These are phyloP conservation scores for Bremia lactucae DNA, from an alignment of 352 stramenopile species.

Conservation along the genomic window DNA sequence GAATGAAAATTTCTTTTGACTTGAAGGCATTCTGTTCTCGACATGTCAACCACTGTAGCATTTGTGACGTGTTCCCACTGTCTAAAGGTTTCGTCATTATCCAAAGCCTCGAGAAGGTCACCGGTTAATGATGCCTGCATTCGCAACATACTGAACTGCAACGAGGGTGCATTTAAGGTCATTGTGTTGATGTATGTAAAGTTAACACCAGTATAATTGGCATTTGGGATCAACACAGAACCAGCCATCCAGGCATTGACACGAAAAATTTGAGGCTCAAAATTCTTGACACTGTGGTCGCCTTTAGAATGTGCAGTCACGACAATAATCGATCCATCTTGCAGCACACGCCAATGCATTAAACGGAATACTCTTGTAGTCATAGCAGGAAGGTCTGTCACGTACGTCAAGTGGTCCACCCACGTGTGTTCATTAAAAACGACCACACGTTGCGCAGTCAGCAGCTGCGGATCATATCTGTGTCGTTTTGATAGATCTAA, in stretches of 20 bases:
- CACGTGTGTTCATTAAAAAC: constrained; percentile 67
- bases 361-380: constrained; percentile 55
- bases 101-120: constrained; percentile 37
- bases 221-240: constrained; percentile 51
- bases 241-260: constrained; percentile 43
- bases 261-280: constrained; percentile 41
- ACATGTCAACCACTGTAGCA: constrained; percentile 32
- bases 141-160: constrained; percentile 57
- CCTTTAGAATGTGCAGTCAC: constrained; percentile 34
- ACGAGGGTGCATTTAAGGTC: constrained; percentile 48
- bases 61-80: constrained; percentile 38
- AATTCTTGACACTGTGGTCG: constrained; percentile 26
- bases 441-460: constrained; percentile 33
- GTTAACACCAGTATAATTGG: constrained; percentile 40
- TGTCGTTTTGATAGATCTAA: constrained; percentile 38
- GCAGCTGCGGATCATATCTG: constrained; percentile 45
- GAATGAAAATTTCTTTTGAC: constrained; percentile 27
- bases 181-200: constrained; percentile 61
- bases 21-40: constrained; percentile 29
- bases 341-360: constrained; percentile 63
- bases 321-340: constrained; percentile 42
- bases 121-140: constrained; percentile 66
- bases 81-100: constrained; percentile 27
- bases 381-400: constrained; percentile 46
- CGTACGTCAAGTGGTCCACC: constrained; percentile 62